Percentiles rank a stretch among this genome's conserved stretches.
phyloP scores from a whole-genome alignment of 495 filamentous ascomycete genomes.

The Penicillium silybi region DNA sequence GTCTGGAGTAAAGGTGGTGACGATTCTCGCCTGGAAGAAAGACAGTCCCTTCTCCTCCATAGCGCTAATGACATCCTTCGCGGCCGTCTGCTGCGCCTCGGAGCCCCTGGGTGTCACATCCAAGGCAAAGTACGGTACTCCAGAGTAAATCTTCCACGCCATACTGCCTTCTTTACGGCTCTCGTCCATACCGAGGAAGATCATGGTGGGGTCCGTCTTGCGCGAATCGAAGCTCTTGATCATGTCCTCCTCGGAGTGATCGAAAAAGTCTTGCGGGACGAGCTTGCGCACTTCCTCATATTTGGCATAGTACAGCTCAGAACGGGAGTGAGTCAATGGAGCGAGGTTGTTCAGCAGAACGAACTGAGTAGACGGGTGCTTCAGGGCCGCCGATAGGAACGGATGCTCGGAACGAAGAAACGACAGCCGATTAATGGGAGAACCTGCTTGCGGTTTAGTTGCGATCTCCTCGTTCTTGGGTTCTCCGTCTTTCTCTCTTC shows the following conservation, averaged over 20 bases:
- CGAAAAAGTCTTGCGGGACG: constrained; percentile 69
- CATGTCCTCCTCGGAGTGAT: constrained; percentile 66
- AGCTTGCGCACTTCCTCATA: constrained; percentile 62
- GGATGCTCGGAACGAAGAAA: constrained; percentile 77
- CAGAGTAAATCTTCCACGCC: constrained; percentile 61
- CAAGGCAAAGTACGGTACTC: constrained; percentile 80
- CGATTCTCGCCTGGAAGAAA: constrained; percentile 57
- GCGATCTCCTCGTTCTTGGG: neutral
- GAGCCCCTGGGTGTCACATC: constrained; percentile 75
- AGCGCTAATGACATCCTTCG: constrained; percentile 46
- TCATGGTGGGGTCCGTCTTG: constrained; percentile 58
- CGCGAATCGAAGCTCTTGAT: constrained; percentile 72
- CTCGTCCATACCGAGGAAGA: constrained; percentile 89
- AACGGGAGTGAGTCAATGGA: constrained; percentile 60
- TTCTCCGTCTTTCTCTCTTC: neutral
- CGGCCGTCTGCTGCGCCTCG: constrained; percentile 43
- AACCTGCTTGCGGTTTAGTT: constrained; percentile 45
- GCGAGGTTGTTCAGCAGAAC: constrained; percentile 74
- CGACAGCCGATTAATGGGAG: constrained; percentile 72
- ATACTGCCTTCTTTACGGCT: constrained; percentile 45
- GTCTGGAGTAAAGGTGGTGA: constrained; percentile 52
- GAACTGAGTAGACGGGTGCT: constrained; percentile 66
- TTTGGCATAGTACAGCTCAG: constrained; percentile 57
- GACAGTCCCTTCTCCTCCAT: constrained; percentile 56
- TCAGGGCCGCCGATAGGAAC: constrained; percentile 74